These are phyloP conservation scores for Fusarium ramigenum DNA, from an alignment of 2,329 filamentous ascomycete genomes.

Conservation along the genomic window DNA sequence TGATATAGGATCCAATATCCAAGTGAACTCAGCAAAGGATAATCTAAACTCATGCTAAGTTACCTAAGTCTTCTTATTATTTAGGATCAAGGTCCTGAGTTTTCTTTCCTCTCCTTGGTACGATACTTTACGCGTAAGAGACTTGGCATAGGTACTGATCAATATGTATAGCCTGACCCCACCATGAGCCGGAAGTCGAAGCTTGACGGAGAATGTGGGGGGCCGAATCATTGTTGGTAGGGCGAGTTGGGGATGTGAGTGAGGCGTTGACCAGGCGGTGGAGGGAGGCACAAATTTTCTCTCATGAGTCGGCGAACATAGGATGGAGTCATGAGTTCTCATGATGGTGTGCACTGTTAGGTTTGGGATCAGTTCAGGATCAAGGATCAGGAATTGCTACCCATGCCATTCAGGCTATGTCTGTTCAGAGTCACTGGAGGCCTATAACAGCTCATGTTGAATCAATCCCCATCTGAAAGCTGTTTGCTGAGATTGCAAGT, in stretches of 20 bases:
- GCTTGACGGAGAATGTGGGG: conserved; percentile 42
- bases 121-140: conserved; percentile 26
- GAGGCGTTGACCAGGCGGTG: conserved; percentile 37
- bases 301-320: conserved; percentile 1
- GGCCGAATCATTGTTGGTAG: conserved; percentile 31
- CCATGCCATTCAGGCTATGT: background rate
- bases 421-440: background rate
- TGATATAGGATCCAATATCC: background rate
- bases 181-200: conserved; percentile 37
- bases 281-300: conserved; percentile 35
- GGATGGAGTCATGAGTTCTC: conserved; percentile 14
- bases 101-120: background rate
- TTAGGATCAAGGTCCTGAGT: background rate
- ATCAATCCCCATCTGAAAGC: conserved; percentile 5
- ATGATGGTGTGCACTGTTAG: background rate
- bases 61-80: background rate
- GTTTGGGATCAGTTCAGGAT: background rate
- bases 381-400: background rate
- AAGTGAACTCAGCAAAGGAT: background rate
- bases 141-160: background rate
- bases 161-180: conserved; percentile 24
- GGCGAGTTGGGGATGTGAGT: conserved; percentile 34
- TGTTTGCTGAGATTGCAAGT: conserved; percentile 31
- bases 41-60: background rate
- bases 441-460: background rate